A percentile compares a stretch with the other conserved stretches of the same genome.
Conservation (phyloP, 1,139 yeast genomes). For the Geotrichum reessii region DNA sequence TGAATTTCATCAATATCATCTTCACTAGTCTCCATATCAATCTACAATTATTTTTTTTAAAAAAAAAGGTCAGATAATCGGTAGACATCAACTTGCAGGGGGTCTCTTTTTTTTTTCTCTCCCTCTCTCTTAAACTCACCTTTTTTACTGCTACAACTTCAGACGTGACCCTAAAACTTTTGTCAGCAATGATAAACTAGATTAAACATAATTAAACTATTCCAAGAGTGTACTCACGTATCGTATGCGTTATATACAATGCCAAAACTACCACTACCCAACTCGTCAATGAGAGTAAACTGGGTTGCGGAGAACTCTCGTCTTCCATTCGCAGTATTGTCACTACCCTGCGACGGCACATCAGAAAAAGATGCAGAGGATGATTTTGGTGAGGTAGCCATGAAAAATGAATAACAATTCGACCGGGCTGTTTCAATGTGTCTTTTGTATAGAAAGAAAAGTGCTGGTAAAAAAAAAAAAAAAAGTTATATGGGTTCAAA, state of each 20-base stretch:
- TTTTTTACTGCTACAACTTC: slow-evolving; percentile 27
- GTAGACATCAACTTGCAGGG: not conserved
- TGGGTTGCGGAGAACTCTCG: slow-evolving; percentile 42
- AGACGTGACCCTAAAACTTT: slow-evolving; percentile 2
- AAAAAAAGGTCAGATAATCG: not conserved
- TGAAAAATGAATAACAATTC: not conserved
- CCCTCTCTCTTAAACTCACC: slow-evolving; percentile 2
- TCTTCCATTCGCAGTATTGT: slow-evolving; percentile 19
- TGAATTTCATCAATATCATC: slow-evolving; percentile 75
- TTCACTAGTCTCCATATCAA: slow-evolving; percentile 72
- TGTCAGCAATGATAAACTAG: not conserved
- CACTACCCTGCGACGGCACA: not conserved
- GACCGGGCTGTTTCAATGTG: not conserved
- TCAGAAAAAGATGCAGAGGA: not conserved
- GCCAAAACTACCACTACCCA: slow-evolving; percentile 87
- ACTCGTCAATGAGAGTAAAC: slow-evolving; percentile 62
- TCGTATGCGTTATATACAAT: slow-evolving; percentile 73
- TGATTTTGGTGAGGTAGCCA: not conserved
- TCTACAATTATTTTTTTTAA: slow-evolving; percentile 38
- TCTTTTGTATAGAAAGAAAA: not conserved
- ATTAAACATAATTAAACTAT: not conserved
- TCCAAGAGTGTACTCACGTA: slow-evolving; percentile 25
- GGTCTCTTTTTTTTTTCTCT: not conserved
- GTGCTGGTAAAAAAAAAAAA: not conserved
- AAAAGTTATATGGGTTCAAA: not conserved